Base-by-base conservation (phyloP, 2,329 filamentous ascomycete species). In the Epichloe elymi region DNA sequence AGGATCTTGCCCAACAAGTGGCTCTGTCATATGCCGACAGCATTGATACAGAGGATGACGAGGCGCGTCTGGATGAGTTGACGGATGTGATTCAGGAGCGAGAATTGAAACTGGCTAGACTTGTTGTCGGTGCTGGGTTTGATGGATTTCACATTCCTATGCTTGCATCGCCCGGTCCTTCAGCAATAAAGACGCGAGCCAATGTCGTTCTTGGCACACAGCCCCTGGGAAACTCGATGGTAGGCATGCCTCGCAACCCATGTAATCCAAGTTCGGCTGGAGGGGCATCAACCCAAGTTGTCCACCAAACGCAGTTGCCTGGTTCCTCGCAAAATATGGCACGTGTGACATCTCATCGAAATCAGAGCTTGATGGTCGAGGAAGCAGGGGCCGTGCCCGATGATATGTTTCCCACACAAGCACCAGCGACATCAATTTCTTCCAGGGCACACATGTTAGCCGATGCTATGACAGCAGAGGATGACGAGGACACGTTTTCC, bases 251-350 rank as follows among this genome's bases (percentile, higher is more conserved):
- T 10, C 59, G 61, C 4, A 60, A 58, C 20, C 62, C 67, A 4
- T 62, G 59, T 43, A 65, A 69, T n/a, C 61, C 58, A 8, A 61
- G 63, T 3, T 36, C 61, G 12, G 57, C 59, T 15, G 58, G 62
- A 1, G 63, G 67, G 38, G 61, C 62, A 26, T 65, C 65, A 12
- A 71, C 73, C 1, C 72, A 80, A 54, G 67, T 78, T 17, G 69
- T 79, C 19, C 68, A 72, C 19, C 75, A 79, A 57, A 79, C 76
- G 1, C 76, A 78, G 50, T 57, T 74, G 20, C 65, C 68, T 10
- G 55, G 56, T 35, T 51, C 50, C n/a, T 58, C 59, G 5, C 57
- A 59, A 19, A 54, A 54, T 14, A 49, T 51, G 30, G 52, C 57
- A n/a, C 56, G 53, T 38, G 38, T 54, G 15, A 52, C 57, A 3